phyloP scores from a whole-genome alignment of 208 protist genomes.

The Leishmania lainsoni region DNA sequence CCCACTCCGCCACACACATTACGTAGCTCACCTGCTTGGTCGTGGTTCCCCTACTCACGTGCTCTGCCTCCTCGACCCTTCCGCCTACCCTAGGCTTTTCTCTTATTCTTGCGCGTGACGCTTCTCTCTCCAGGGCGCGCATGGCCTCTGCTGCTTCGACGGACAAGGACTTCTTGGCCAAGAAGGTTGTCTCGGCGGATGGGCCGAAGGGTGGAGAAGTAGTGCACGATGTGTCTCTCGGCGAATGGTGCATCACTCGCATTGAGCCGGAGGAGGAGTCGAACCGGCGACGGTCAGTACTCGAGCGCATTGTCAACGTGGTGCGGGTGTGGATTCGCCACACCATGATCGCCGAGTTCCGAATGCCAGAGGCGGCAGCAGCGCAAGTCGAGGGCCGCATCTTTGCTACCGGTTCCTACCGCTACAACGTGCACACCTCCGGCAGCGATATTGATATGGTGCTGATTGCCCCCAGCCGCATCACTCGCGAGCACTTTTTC shows the following conservation, averaged over 20 bases:
- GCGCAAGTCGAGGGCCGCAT: constrained; percentile 92
- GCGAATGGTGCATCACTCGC: constrained; percentile 71
- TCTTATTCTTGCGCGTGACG: background rate
- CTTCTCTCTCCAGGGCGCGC: background rate
- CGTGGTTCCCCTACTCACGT: background rate
- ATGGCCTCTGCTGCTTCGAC: constrained; percentile 8
- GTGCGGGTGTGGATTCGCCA: constrained; percentile 87
- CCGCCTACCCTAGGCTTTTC: background rate
- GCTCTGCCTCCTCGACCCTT: background rate
- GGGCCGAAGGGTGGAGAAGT: constrained; percentile 78
- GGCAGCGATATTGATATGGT: constrained; percentile 98
- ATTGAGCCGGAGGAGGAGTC: constrained; percentile 91
- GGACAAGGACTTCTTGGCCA: constrained; percentile 72
- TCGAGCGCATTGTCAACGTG: constrained; percentile 85
- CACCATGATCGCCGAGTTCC: constrained; percentile 90
- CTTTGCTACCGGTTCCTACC: constrained; percentile 98
- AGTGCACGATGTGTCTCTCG: constrained; percentile 67
- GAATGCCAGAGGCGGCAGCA: constrained; percentile 87
- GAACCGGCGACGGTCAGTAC: constrained; percentile 77
- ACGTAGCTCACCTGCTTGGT: background rate
- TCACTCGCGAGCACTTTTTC: constrained; percentile 96
- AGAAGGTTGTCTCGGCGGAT: constrained; percentile 81
- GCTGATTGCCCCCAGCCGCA: constrained; percentile 91
- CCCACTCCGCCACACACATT: too few species aligned
- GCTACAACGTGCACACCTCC: constrained; percentile 97